These are phyloP conservation scores for Pyricularia sp. DNA, from an alignment of 2,329 filamentous ascomycete species.

Conservation along the genomic window DNA sequence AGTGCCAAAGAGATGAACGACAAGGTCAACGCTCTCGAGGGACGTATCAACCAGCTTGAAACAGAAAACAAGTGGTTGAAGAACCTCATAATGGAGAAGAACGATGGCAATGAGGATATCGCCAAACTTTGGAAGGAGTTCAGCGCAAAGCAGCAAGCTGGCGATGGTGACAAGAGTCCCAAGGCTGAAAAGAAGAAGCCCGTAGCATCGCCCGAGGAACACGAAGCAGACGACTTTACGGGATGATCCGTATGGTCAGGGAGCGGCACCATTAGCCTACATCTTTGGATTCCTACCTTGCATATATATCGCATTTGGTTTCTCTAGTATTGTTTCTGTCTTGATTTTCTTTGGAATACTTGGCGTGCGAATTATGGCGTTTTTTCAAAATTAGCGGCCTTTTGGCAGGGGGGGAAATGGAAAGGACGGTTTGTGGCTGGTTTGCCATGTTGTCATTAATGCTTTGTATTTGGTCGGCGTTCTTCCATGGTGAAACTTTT, in stretches of 20 bases:
- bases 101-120: constrained; percentile 48
- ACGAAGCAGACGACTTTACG: constrained; percentile 16
- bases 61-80: constrained; percentile 78
- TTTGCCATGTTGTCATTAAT: background rate
- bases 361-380: background rate
- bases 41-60: constrained; percentile 66
- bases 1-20: constrained; percentile 77
- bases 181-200: constrained; percentile 22
- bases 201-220: constrained; percentile 13
- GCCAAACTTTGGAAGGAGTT: constrained; percentile 43
- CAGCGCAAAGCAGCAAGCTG: constrained; percentile 14
- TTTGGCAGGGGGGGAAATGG: background rate
- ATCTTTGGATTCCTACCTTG: background rate
- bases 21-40: constrained; percentile 65
- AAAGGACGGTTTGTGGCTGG: background rate
- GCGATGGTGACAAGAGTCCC: constrained; percentile 12
- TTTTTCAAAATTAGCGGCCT: background rate
- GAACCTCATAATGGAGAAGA: constrained; percentile 74
- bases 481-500: background rate
- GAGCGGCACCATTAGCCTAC: background rate
- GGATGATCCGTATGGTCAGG: constrained; percentile 7
- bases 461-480: background rate
- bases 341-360: background rate
- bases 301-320: background rate
- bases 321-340: background rate